phyloP scores from a whole-genome alignment of 148 eudicot species.

The Rhododendron ferrugineum region DNA sequence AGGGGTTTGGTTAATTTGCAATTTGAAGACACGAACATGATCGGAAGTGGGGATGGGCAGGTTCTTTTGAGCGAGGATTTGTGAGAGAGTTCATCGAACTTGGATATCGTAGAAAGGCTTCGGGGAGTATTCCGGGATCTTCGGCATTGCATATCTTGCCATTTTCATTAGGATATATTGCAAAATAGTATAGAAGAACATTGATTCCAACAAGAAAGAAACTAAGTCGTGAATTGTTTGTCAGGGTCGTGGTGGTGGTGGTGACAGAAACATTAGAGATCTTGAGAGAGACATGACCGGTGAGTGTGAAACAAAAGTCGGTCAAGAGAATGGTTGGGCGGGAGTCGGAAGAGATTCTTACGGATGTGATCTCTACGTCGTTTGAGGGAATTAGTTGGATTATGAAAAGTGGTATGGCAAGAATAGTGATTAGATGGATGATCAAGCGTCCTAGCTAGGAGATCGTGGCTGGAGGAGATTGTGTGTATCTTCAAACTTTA shows the following conservation, averaged over 20 bases:
- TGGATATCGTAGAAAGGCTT: too few relatives aligned
- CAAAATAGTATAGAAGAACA: background rate
- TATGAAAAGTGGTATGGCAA: background rate
- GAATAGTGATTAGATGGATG: background rate
- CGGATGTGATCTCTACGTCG: background rate
- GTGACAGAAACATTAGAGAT: background rate
- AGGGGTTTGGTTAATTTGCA: too few relatives aligned
- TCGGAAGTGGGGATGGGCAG: too few relatives aligned
- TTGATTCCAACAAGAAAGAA: background rate
- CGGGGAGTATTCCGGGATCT: background rate
- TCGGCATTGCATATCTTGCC: background rate
- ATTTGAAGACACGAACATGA: too few relatives aligned
- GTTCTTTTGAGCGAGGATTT: too few relatives aligned
- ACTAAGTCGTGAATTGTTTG: background rate
- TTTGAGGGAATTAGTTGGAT: background rate
- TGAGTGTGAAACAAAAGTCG: background rate
- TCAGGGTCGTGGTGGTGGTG: background rate
- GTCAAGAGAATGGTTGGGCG: background rate
- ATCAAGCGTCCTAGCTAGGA: too few relatives aligned
- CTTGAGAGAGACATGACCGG: background rate
- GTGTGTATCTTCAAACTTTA: too few relatives aligned
- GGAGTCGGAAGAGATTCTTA: background rate
- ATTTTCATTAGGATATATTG: background rate
- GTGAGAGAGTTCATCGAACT: too few relatives aligned
- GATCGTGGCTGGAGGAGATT: too few relatives aligned